These are phyloP conservation scores for Leucaena leucocephala DNA, from an alignment of 306 rosid genomes.

Conservation along the genomic window DNA sequence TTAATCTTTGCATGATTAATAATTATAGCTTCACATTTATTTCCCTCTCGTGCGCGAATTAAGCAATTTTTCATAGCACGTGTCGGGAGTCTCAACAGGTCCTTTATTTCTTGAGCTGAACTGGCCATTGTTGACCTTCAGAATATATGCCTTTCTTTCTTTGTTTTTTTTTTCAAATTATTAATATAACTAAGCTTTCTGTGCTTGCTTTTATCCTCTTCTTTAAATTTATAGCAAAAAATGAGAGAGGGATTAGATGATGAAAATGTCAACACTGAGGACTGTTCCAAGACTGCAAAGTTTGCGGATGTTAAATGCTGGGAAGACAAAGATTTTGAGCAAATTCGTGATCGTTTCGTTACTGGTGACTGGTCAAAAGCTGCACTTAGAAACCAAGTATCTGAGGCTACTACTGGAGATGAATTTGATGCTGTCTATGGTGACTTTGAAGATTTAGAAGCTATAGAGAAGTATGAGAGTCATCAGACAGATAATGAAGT, in stretches of 20 bases:
- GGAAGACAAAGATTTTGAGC: slow-evolving; percentile 55
- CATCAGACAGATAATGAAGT: slow-evolving; percentile 37
- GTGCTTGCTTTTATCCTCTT: slow-evolving; percentile 27
- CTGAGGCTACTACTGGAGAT: slow-evolving; percentile 47
- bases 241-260: slow-evolving; percentile 46
- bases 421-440: slow-evolving; percentile 60
- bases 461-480: slow-evolving; percentile 58
- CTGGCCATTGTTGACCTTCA: neutral
- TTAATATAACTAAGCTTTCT: slow-evolving; percentile 19
- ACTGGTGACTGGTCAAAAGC: slow-evolving; percentile 92
- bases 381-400: slow-evolving; percentile 59
- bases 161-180: neutral
- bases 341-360: slow-evolving; percentile 78
- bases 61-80: neutral
- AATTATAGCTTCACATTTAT: slow-evolving; percentile 13
- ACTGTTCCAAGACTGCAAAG: slow-evolving; percentile 71
- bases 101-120: neutral
- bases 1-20: neutral
- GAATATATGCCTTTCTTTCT: slow-evolving; percentile 4
- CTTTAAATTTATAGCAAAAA: slow-evolving; percentile 43
- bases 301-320: slow-evolving; percentile 45
- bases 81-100: neutral
- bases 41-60: neutral
- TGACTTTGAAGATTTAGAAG: slow-evolving; percentile 96
- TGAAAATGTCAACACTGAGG: slow-evolving; percentile 63